phyloP scores from a whole-genome alignment of 225 moss, liverwort and hornwort genomes.

The Physcomitrium patens region DNA sequence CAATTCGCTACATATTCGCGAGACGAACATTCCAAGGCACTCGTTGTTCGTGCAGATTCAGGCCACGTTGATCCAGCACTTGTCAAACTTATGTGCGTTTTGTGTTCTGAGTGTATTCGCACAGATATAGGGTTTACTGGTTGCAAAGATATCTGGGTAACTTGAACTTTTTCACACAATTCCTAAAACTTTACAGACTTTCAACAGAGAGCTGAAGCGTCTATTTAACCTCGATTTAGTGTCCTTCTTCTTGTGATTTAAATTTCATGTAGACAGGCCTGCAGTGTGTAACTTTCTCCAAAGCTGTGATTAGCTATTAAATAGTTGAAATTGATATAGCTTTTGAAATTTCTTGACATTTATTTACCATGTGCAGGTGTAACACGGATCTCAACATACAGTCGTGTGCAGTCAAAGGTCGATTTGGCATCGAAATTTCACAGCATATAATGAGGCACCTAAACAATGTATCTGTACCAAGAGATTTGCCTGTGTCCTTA shows the following conservation, averaged over 20 bases:
- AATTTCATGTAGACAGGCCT: neutral
- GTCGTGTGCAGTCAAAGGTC: conserved; percentile 33
- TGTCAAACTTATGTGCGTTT: conserved; percentile 7
- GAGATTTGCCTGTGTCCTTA: conserved; percentile 32
- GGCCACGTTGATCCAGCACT: conserved; percentile 8
- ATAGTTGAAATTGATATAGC: neutral
- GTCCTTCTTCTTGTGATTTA: neutral
- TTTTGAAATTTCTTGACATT: conserved; percentile 32
- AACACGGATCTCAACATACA: conserved; percentile 29
- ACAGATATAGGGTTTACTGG: conserved; percentile 15
- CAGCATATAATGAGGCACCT: conserved; percentile 20
- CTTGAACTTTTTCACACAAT: conserved; percentile 1
- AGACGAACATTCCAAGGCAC: conserved; percentile 6
- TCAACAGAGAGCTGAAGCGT: conserved; percentile 16
- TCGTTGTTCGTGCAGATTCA: conserved; percentile 17
- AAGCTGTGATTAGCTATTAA: neutral
- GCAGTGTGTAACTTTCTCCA: neutral
- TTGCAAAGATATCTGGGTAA: neutral
- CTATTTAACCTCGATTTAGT: neutral
- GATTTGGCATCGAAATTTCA: conserved; percentile 27
- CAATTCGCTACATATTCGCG: neutral
- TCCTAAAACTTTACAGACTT: conserved; percentile 3
- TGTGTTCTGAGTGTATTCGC: conserved; percentile 1
- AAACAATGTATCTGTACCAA: conserved; percentile 22
- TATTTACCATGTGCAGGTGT: conserved; percentile 35